Conservation (phyloP, 2,329 filamentous ascomycete species). For the Arthrobotrys megalospora region DNA sequence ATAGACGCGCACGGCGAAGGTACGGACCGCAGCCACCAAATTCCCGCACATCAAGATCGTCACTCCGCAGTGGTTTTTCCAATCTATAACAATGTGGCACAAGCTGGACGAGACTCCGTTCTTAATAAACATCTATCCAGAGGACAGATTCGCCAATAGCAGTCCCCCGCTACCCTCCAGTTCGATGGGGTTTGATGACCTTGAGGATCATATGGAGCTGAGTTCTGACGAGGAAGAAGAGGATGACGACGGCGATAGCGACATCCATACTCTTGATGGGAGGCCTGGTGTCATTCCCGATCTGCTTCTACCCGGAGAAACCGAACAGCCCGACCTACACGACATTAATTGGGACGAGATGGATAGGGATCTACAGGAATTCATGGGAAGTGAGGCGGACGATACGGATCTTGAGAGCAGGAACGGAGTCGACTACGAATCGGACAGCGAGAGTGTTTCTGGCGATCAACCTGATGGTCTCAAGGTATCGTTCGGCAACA, state of each 20-base stretch:
- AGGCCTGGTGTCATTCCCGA: conserved; percentile 65
- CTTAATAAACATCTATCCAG: conserved; percentile 81
- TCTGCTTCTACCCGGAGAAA: conserved; percentile 64
- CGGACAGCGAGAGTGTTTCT: conserved; percentile 52
- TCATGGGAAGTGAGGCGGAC: conserved; percentile 58
- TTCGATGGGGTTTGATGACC: conserved; percentile 64
- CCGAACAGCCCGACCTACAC: conserved; percentile 65
- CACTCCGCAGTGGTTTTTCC: conserved; percentile 88
- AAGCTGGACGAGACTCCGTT: conserved; percentile 84
- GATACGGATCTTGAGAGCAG: conserved; percentile 59
- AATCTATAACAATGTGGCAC: conserved; percentile 87
- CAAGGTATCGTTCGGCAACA: conserved; percentile 47
- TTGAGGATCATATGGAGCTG: conserved; percentile 67
- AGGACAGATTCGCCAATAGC: conserved; percentile 69
- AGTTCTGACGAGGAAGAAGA: conserved; percentile 69
- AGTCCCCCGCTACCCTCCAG: conserved; percentile 68
- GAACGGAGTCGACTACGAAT: conserved; percentile 55
- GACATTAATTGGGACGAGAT: conserved; percentile 62
- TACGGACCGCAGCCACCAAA: conserved; percentile 82
- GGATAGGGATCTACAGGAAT: conserved; percentile 52
- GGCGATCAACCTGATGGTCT: conserved; percentile 43
- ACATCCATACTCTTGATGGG: conserved; percentile 57
- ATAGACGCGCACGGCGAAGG: conserved; percentile 87
- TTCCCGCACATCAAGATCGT: conserved; percentile 90
- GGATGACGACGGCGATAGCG: conserved; percentile 64